Base-by-base conservation (phyloP, 2,329 filamentous ascomycete genomes). In the Cephalotrichum gorgonifer region DNA sequence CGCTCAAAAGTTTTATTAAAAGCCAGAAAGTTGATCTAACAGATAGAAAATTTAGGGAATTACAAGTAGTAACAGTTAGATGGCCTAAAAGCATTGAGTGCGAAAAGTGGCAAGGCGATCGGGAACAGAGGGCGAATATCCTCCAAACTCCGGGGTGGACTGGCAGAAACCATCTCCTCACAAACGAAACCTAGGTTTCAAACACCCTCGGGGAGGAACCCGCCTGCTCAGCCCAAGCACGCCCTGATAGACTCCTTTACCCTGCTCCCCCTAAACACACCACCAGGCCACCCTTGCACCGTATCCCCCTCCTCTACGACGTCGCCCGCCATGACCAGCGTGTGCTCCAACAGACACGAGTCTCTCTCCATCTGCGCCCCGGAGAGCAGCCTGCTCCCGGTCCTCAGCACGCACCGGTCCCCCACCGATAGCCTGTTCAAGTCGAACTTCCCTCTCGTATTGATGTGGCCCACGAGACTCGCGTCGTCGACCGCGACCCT, bases 251-350 rank as follows among this genome's bases (percentile, higher is more conserved):
- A 14, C 23, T 43, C 33, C 47, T 39, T 43, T 12, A 54, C 50
- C 43, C 52, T 47, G 23, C 46, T 48, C 2, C 58, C 62, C 20
- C 54, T 57, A 52, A 68, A 72, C 48, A 63, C 60, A 47, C 70
- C 68, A 1, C 68, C 72, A 2, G 76, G 75, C 75, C 75, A 79
- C 1, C 76, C 76, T 57, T 79, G 76, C 62, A 74, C 71, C 2
- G 73, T 74, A 49, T 58, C 61, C 0, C 66, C 68, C 48, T 69
- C 67, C 44, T 74, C 74, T 0, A 78, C 74, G 38, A 74, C 63
- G 57, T 80, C 75, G 4, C 76, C 76, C 2, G 71, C 70, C 68
- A 80, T 74, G 39, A 80, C 66, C 4, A 79, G 64, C 0, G 76
- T 79, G 53, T 80, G 76, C 61, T 80, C 76, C 31, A 80, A 57